These are phyloP conservation scores for Cinchona pubescens DNA, from an alignment of 257 asterid species.

Conservation along the genomic window DNA sequence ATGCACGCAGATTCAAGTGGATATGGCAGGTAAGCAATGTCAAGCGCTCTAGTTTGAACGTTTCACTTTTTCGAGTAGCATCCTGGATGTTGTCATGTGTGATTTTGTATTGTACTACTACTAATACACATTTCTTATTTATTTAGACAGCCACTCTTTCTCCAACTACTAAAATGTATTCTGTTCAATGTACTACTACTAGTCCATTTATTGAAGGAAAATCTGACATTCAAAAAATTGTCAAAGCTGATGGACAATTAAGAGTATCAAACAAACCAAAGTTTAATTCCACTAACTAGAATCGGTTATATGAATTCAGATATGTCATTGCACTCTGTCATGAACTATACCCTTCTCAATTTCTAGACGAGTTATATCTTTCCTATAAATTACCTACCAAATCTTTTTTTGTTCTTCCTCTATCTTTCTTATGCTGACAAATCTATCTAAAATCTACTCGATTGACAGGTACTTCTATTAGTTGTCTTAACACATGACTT, in stretches of 20 bases:
- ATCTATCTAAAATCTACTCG: no score
- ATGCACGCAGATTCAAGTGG: slow-evolving; percentile 2
- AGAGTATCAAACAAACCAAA: no score
- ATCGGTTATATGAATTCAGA: no score
- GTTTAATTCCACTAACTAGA: no score
- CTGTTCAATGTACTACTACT: neutral
- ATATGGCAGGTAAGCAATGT: neutral
- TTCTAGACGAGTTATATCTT: no score
- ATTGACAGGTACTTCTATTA: no score
- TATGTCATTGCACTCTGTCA: no score
- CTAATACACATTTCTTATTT: neutral
- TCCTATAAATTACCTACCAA: no score
- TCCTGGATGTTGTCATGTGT: neutral
- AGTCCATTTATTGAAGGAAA: neutral
- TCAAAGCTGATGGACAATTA: neutral
- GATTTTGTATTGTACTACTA: neutral
- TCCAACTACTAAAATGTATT: neutral
- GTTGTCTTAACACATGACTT: no score
- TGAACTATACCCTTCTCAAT: no score
- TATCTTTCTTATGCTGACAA: no score
- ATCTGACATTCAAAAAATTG: neutral
- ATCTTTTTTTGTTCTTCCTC: no score
- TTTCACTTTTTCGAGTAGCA: neutral
- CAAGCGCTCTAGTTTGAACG: neutral
- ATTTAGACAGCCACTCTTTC: neutral